Base-by-base conservation (phyloP, 1,284 basidiomycete species). In the Heterobasidion irregulare region DNA sequence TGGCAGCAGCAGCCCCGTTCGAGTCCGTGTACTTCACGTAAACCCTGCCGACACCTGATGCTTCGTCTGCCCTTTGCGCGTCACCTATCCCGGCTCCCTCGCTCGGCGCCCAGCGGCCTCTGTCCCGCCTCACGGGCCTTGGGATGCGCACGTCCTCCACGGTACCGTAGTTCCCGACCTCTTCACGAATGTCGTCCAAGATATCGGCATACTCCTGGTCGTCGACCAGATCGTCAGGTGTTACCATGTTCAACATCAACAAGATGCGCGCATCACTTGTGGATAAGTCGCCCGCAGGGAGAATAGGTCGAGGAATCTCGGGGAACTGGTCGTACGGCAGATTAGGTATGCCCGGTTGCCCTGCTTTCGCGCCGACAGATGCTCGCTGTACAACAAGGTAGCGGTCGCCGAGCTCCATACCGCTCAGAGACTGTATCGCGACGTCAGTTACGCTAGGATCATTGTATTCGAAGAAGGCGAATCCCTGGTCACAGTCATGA, bases 241-340 rank as follows among this genome's bases (percentile, higher is more conserved):
- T 92, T 60, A 99, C 94, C 97, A 99, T 99, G 79, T 99, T 99
- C 66, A 99, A 77, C 87, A 99, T 91, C 66, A 98, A 86, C 67
- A 99, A 81, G 67, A 96, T 94, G 47, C 90, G 84, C 13, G 87
- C 84, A 47, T 86, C 79, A 10, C 71, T 72, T 35, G 72, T 72
- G 48, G 76, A 78, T 53, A 75, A 74, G 61, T 87, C 82, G 56
- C 84, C 84, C 8, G 88, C 87, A 56, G 89, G 88, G 75, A 94
- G 84, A 66, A 91, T 92, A 19, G 90, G 89, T 51, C 87, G 83
- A 59, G 86, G 84, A 53, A 90, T 83, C 67, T 87, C 86, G 33
- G 83, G 82, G 72, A 85, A 84, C 62, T 81, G 78, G 54, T 88
- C 86, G 65, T 84, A 85, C 6, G 85, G 84, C 26, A 89, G 65